Percentiles rank a stretch among this genome's conserved stretches.
These are phyloP conservation scores for Trypanosomatidae sp. DNA, from an alignment of 208 protist genomes.

Conservation along the genomic window DNA sequence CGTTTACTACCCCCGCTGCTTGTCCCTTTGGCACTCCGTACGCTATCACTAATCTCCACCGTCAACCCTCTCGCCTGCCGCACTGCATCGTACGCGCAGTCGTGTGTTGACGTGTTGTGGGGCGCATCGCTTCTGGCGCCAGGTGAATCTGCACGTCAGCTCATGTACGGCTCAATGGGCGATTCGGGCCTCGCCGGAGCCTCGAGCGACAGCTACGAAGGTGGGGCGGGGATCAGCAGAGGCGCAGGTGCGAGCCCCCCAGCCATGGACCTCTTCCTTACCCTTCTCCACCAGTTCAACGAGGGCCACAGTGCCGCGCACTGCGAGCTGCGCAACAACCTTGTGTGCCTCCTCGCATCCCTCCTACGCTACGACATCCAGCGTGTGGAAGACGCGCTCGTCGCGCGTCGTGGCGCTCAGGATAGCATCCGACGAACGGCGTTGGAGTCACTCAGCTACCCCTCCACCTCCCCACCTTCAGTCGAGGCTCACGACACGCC, in stretches of 20 bases:
- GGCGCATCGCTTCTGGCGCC: conserved; percentile 38
- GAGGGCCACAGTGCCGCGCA: conserved; percentile 44
- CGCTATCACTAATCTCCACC: conserved; percentile 28
- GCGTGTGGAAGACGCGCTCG: conserved; percentile 16
- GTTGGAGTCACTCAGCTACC: background rate
- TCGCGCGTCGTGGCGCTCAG: conserved; percentile 8
- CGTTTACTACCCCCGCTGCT: conserved; percentile 11
- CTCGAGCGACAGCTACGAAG: background rate
- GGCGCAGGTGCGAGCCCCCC: conserved; percentile 18
- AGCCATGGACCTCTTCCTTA: conserved; percentile 57
- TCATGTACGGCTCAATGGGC: conserved; percentile 38
- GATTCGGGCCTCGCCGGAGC: background rate
- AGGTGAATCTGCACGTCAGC: conserved; percentile 23
- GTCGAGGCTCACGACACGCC: conserved; percentile 4
- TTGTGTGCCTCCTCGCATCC: conserved; percentile 45
- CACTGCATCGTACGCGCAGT: conserved; percentile 36
- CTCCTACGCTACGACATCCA: conserved; percentile 41
- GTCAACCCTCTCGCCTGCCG: conserved; percentile 35
- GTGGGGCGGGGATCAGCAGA: background rate
- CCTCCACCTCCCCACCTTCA: background rate
- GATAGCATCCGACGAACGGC: background rate
- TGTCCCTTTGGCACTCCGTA: conserved; percentile 24
- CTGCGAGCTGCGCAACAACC: conserved; percentile 70
- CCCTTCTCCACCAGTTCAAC: conserved; percentile 58
- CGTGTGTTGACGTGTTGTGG: conserved; percentile 67